Percentiles rank a stretch among this genome's conserved stretches.
Conservation (phyloP, 23 red algal species). For the Agarophyton chilense region DNA sequence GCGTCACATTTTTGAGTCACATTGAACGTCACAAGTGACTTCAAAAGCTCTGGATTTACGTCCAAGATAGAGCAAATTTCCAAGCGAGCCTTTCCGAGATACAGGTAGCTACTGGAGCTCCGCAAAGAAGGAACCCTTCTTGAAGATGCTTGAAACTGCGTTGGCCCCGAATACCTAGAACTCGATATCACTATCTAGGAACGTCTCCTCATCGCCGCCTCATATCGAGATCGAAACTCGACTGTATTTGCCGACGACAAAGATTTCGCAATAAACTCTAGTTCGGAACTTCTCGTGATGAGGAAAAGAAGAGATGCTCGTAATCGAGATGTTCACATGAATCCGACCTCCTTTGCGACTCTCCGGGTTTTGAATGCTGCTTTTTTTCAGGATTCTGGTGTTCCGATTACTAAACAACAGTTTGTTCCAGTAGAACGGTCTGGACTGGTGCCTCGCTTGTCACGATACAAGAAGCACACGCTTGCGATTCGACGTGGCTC, state of each 20-base stretch:
- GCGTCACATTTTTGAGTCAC: no score
- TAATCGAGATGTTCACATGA: conserved; percentile 32
- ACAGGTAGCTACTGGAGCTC: conserved; percentile 45
- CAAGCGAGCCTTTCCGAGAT: conserved; percentile 33
- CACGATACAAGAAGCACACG: no score
- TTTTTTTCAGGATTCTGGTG: no score
- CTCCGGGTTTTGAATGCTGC: no score
- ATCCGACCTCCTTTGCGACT: conserved; percentile 56
- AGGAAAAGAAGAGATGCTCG: not conserved
- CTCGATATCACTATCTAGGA: conserved; percentile 17
- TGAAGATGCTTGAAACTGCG: conserved; percentile 40
- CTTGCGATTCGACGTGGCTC: conserved; percentile 50
- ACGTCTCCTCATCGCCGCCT: conserved; percentile 50
- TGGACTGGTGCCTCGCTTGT: conserved; percentile 44
- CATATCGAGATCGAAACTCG: conserved; percentile 44
- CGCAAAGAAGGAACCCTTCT: conserved; percentile 45
- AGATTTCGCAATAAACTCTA: not conserved
- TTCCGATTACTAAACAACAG: conserved; percentile 48
- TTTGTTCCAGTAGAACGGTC: conserved; percentile 36
- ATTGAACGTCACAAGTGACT: no score
- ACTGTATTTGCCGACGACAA: conserved; percentile 38
- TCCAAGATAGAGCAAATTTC: not conserved
- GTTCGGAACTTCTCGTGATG: not conserved
- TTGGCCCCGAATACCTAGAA: conserved; percentile 50
- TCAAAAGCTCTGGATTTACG: conserved; percentile 23